Base-by-base conservation (phyloP, 148 eudicot species). In the Rhododendron kiyosumense region DNA sequence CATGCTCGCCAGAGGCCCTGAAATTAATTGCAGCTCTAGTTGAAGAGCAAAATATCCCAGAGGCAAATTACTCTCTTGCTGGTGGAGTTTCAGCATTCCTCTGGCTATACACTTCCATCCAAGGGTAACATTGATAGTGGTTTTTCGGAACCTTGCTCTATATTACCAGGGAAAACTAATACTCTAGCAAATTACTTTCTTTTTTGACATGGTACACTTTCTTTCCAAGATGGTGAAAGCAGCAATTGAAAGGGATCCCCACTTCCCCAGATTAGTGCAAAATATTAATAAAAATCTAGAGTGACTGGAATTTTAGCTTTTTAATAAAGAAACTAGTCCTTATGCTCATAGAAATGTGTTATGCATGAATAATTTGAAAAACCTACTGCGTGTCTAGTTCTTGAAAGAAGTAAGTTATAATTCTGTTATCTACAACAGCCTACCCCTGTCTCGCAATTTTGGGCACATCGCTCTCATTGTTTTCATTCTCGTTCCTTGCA, bases 21-120 rank as follows among this genome's bases (percentile, higher is more conserved):
- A 93, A 90, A 86, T 84, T 87, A 84, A 80, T 97, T 83, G 90
- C 94, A 80, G 80, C 90, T 82, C 88, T 95, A 74, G 83, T 93
- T 76, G 95, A 94, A 79, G 98, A 94, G 71, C 93, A 92, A 45
- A 92, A 89, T 83, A 87, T 97, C 87, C 95, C 99, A 18, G 98
- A 97, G 91, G 95, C 94, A 43, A 91, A 93, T 59, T 83, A 88
- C 76, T 87, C 92, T 22, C 86, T 97, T 83, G 92, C 96, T 91
- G 88, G 96, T 85, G 99, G 98, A 85, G 88, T 97, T 48, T 82
- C 93, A 85, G 93, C 98, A 87, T 97, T 97, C 86, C 94, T 97
- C 82, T 97, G 98, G 98, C 90, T 97, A 51, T 95, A 91, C 88
- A 94, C 91, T 43, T 85, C 91, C 86, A 93, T 95, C 83, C 94